phyloP scores from a whole-genome alignment of 192 early-diverging fungal species.

The Allomyces javanicus region DNA sequence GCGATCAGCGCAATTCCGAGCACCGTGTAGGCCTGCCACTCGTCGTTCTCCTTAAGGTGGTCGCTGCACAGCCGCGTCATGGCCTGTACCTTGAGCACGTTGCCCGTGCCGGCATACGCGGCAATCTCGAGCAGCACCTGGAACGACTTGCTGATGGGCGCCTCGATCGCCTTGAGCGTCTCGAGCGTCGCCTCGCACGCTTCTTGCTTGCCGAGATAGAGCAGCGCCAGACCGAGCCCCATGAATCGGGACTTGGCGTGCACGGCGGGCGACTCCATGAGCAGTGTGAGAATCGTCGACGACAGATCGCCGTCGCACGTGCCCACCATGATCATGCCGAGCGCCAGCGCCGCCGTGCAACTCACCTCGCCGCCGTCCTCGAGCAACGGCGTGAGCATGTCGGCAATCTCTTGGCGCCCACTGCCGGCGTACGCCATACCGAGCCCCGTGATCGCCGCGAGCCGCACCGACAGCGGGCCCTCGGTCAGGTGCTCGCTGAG shows the following conservation, averaged over 20 bases:
- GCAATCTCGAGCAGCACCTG: slow-evolving; percentile 71
- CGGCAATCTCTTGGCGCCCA: slow-evolving; percentile 61
- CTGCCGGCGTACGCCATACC: slow-evolving; percentile 90
- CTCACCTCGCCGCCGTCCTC: slow-evolving; percentile 68
- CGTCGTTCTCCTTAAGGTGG: slow-evolving; percentile 59
- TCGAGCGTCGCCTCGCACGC: slow-evolving; percentile 76
- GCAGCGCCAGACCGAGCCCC: slow-evolving; percentile 74
- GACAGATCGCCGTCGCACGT: slow-evolving; percentile 76
- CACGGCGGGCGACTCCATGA: slow-evolving; percentile 78
- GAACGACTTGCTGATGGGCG: slow-evolving; percentile 77
- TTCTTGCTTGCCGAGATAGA: slow-evolving; percentile 83
- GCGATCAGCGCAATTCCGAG: slow-evolving; percentile 88
- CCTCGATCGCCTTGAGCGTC: slow-evolving; percentile 84
- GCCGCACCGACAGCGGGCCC: slow-evolving; percentile 33
- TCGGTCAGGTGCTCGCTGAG: slow-evolving; percentile 61
- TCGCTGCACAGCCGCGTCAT: slow-evolving; percentile 93
- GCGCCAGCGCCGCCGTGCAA: slow-evolving; percentile 66
- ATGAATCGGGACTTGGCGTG: slow-evolving; percentile 79
- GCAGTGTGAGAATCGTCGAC: slow-evolving; percentile 71
- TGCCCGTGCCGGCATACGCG: slow-evolving; percentile 84
- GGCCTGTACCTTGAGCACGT: slow-evolving; percentile 88
- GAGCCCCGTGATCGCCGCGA: slow-evolving; percentile 70
- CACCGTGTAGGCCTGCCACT: slow-evolving; percentile 84
- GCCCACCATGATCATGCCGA: slow-evolving; percentile 86
- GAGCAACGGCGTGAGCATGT: slow-evolving; percentile 61